phyloP scores from a whole-genome alignment of 164 flowering plant species.

The Macadamia tetraphylla region DNA sequence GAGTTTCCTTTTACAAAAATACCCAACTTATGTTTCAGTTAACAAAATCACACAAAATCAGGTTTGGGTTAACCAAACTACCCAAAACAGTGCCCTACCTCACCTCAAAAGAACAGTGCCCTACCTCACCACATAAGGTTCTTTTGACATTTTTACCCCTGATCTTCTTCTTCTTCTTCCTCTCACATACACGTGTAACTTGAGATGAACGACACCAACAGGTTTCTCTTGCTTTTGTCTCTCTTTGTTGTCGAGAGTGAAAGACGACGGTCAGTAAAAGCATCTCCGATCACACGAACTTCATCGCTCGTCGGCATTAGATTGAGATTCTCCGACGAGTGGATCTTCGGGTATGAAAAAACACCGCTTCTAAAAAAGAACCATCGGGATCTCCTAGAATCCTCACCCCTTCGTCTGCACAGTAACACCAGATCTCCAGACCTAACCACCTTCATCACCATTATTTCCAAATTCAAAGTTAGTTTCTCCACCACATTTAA shows the following conservation, averaged over 20 bases:
- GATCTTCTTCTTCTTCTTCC: no score
- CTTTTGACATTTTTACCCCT: no score
- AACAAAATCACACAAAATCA: no score
- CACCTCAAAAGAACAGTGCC: no score
- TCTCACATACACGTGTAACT: slow-evolving; percentile 35
- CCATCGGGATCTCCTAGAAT: slow-evolving; percentile 91
- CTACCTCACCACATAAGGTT: no score
- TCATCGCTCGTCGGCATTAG: slow-evolving; percentile 29
- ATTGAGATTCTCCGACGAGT: slow-evolving; percentile 34
- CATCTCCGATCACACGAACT: slow-evolving; percentile 63
- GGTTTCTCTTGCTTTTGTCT: slow-evolving; percentile 42
- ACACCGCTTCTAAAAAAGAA: slow-evolving; percentile 62
- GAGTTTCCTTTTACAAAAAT: no score
- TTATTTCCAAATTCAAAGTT: not conserved
- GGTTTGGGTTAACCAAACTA: no score
- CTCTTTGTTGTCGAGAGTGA: slow-evolving; percentile 24
- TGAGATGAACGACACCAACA: slow-evolving; percentile 63
- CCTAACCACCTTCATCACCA: slow-evolving; percentile 74
- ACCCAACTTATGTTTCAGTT: no score
- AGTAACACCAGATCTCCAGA: slow-evolving; percentile 75
- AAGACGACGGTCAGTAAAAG: slow-evolving; percentile 20
- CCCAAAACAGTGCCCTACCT: no score
- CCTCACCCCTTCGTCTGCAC: slow-evolving; percentile 94
- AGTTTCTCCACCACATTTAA: not conserved
- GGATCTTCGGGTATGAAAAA: slow-evolving; percentile 71